Conservation (phyloP, 164 flowering plant genomes). For the Berberis vulgaris region DNA sequence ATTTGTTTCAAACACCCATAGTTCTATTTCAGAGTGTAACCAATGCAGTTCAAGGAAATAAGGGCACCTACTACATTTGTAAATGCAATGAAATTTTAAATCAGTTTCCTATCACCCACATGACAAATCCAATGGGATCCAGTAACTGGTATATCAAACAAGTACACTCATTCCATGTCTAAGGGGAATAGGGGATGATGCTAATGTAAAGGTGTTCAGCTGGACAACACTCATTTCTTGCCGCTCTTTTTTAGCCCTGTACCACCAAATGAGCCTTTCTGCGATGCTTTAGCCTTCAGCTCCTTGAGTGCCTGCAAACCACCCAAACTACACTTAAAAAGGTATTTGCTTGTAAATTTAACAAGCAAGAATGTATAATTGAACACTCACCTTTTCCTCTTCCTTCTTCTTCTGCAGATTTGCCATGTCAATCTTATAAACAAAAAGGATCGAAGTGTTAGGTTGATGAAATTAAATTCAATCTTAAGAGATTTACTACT, state of each 20-base stretch:
- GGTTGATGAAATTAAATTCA: too few species aligned
- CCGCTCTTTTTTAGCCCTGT: conserved; percentile 95
- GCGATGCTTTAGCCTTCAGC: conserved; percentile 75
- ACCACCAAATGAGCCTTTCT: conserved; percentile 85
- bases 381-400: conserved; percentile 64
- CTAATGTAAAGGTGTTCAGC: background rate
- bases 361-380: background rate
- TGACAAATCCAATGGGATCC: too few species aligned
- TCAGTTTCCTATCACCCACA: too few species aligned
- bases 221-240: conserved; percentile 50
- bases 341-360: background rate
- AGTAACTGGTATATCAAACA: too few species aligned
- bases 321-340: background rate
- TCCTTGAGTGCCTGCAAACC: conserved; percentile 69
- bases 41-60: too few species aligned
- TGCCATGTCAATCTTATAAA: conserved; percentile 58
- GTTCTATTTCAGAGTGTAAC: too few species aligned
- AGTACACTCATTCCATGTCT: background rate
- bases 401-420: conserved; percentile 85
- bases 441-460: background rate
- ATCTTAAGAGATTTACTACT: too few species aligned
- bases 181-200: background rate
- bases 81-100: too few species aligned
- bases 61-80: too few species aligned
- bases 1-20: too few species aligned